Conservation (phyloP, 2,329 filamentous ascomycete species). For the Scopulariopsis brevicaulis region DNA sequence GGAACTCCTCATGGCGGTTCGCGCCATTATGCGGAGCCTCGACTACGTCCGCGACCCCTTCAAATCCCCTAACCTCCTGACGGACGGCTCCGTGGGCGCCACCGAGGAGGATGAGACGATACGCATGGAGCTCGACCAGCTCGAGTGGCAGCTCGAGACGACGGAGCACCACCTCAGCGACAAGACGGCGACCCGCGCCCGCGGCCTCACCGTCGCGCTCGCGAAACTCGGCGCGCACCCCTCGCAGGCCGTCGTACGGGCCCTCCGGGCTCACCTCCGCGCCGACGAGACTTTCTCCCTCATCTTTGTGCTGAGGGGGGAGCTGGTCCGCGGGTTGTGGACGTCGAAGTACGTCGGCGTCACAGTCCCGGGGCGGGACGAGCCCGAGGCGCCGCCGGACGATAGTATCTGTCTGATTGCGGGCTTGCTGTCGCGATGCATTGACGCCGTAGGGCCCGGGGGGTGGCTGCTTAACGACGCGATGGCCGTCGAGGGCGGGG, state of each 20-base stretch:
- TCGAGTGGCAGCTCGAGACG: slow-evolving; percentile 54
- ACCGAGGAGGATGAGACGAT: slow-evolving; percentile 18
- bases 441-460: slow-evolving; percentile 64
- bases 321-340: slow-evolving; percentile 67
- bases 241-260: slow-evolving; percentile 43
- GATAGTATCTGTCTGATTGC: slow-evolving; percentile 61
- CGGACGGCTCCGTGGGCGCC: slow-evolving; percentile 16
- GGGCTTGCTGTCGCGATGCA: slow-evolving; percentile 58
- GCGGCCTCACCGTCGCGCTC: slow-evolving; percentile 56
- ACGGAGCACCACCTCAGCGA: slow-evolving; percentile 57
- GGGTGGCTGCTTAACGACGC: slow-evolving; percentile 61
- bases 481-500: slow-evolving; percentile 31
- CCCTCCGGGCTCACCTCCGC: slow-evolving; percentile 51
- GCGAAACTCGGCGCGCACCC: slow-evolving; percentile 59
- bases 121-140: slow-evolving; percentile 42
- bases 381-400: slow-evolving; percentile 40
- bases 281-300: slow-evolving; percentile 60
- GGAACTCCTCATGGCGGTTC: slow-evolving; percentile 57
- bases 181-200: slow-evolving; percentile 49
- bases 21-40: slow-evolving; percentile 57
- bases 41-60: slow-evolving; percentile 39
- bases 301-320: slow-evolving; percentile 60
- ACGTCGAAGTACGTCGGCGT: slow-evolving; percentile 58
- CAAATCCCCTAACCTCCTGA: slow-evolving; percentile 17
- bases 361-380: slow-evolving; percentile 24